A percentile compares a stretch with the other conserved stretches of the same genome.
Conservation (phyloP, 1,139 yeast species). For the Candida sanyaensis region DNA sequence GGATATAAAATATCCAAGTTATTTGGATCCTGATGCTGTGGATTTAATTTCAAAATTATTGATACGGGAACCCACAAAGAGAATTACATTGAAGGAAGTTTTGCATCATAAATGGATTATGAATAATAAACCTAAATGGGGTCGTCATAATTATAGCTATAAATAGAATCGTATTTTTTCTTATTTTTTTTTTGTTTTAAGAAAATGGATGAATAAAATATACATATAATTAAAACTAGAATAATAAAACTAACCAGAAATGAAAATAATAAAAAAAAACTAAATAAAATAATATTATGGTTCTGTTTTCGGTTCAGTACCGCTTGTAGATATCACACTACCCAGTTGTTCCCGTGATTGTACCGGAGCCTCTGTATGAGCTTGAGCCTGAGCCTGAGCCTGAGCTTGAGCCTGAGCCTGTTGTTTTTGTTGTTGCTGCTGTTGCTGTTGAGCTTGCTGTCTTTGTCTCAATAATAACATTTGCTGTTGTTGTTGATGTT, state of each 20-base stretch:
- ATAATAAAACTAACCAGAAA: slow-evolving; percentile 2
- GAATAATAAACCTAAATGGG: slow-evolving; percentile 56
- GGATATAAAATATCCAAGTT: slow-evolving; percentile 72
- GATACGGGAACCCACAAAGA: slow-evolving; percentile 65
- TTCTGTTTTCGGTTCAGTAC: background rate
- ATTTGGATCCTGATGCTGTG: slow-evolving; percentile 70
- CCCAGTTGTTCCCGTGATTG: too few species aligned
- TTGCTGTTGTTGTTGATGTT: slow-evolving; percentile 39
- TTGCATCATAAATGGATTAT: slow-evolving; percentile 81
- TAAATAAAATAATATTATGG: background rate
- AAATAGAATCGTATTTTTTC: background rate
- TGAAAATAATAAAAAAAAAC: background rate
- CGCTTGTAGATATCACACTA: background rate
- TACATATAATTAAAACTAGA: background rate
- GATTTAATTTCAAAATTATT: slow-evolving; percentile 66
- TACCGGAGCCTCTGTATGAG: too few species aligned
- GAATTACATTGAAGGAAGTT: slow-evolving; percentile 64
- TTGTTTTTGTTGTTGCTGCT: slow-evolving; percentile 2
- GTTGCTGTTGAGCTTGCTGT: slow-evolving; percentile 35
- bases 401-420: background rate
- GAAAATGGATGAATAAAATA: background rate
- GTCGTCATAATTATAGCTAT: slow-evolving; percentile 13
- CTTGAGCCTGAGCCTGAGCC: too few species aligned
- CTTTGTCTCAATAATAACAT: slow-evolving; percentile 29
- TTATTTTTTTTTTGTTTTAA: too few species aligned